Evolutionary conservation across 2,329 filamentous ascomycete species (phyloP).

Genomic region (Hypoxylon sp.): DNA sequence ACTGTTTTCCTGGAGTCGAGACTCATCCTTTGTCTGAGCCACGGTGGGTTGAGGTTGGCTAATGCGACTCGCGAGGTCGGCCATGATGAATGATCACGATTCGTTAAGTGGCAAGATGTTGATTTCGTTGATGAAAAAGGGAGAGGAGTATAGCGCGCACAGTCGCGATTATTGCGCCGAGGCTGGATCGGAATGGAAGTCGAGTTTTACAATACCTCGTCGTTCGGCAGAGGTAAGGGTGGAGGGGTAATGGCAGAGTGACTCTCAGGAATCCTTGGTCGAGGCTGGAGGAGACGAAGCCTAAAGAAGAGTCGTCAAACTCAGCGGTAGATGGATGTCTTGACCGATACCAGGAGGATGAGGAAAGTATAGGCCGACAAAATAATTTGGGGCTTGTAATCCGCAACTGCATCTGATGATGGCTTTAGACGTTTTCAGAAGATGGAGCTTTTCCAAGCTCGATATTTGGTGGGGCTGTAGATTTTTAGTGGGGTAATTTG

Average conservation of each 20-base stretch:
- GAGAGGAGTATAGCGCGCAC: neutral
- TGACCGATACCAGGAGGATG: neutral
- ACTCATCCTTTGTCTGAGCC: constrained; percentile 54
- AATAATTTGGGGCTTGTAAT: constrained; percentile 17
- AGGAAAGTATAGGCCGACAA: neutral
- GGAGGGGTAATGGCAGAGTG: constrained; percentile 7
- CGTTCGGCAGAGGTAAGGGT: neutral
- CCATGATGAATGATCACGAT: constrained; percentile 39
- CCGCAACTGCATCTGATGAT: constrained; percentile 23
- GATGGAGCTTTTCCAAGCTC: constrained; percentile 36
- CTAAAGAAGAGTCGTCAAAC: neutral
- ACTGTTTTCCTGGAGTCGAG: constrained; percentile 76
- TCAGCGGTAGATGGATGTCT: too few species aligned
- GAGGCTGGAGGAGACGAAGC: neutral
- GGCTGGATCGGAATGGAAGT: neutral
- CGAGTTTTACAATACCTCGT: neutral
- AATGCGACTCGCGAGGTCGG: constrained; percentile 41
- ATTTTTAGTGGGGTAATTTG: constrained; percentile 28
- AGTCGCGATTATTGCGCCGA: neutral
- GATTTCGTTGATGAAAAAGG: neutral
- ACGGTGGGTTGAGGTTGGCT: constrained; percentile 24
- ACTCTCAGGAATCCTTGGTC: neutral
- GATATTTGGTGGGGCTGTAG: constrained; percentile 34
- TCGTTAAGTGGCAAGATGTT: constrained; percentile 9
- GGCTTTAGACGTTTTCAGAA: constrained; percentile 8